These are phyloP conservation scores for Colletotrichum phormii DNA, from an alignment of 2,329 filamentous ascomycete genomes.

Conservation along the genomic window DNA sequence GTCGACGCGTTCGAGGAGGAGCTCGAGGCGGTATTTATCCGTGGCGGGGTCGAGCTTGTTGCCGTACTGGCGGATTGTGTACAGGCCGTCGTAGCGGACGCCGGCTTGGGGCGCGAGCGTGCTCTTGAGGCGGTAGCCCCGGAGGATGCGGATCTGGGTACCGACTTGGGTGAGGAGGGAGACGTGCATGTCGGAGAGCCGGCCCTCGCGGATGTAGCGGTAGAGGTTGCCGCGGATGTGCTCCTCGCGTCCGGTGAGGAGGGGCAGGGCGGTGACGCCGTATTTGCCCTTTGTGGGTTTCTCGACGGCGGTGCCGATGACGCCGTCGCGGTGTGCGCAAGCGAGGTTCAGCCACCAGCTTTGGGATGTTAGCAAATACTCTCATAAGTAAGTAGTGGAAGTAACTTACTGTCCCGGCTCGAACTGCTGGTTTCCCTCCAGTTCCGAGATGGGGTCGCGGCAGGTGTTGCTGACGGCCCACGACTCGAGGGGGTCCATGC, in stretches of 20 bases:
- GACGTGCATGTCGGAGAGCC: slow-evolving; percentile 58
- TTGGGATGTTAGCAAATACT: slow-evolving; percentile 37
- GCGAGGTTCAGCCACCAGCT: slow-evolving; percentile 71
- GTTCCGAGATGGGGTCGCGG: slow-evolving; percentile 49
- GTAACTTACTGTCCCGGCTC: slow-evolving; percentile 61
- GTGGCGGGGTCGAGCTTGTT: slow-evolving; percentile 53
- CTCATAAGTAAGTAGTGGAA: too few species aligned
- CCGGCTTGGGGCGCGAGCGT: slow-evolving; percentile 63
- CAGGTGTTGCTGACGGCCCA: slow-evolving; percentile 50
- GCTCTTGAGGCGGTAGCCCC: slow-evolving; percentile 63
- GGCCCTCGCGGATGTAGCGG: slow-evolving; percentile 59
- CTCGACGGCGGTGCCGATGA: slow-evolving; percentile 58
- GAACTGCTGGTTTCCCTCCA: slow-evolving; percentile 55
- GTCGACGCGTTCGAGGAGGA: slow-evolving; percentile 58
- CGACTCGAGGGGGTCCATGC: slow-evolving; percentile 45
- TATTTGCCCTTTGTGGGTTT: slow-evolving; percentile 59
- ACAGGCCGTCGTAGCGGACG: slow-evolving; percentile 69
- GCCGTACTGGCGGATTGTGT: slow-evolving; percentile 61
- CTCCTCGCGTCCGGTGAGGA: slow-evolving; percentile 64
- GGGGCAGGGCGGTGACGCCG: slow-evolving; percentile 59
- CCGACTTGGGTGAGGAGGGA: slow-evolving; percentile 62
- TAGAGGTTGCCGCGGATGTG: slow-evolving; percentile 46
- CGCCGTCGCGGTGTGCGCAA: slow-evolving; percentile 67
- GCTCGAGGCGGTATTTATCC: slow-evolving; percentile 55
- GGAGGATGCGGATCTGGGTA: slow-evolving; percentile 61